phyloP scores from a whole-genome alignment of 169 alveolate genomes.

The Blepharisma undulans region DNA sequence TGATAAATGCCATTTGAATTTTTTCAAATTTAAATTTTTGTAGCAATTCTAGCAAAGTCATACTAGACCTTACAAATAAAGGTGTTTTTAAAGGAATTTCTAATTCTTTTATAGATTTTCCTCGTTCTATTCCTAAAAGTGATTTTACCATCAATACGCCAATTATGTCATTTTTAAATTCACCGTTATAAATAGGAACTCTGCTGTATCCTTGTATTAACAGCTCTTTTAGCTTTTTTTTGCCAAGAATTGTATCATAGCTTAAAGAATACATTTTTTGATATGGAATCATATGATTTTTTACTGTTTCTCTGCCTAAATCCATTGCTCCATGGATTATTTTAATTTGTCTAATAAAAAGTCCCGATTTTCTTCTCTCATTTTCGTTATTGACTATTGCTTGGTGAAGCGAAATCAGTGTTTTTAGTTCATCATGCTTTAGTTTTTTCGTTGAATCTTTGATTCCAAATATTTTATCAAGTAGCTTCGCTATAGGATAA shows the following conservation, averaged over 20 bases:
- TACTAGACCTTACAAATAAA: neutral
- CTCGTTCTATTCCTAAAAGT: conserved; percentile 37
- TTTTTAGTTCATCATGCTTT: conserved; percentile 68
- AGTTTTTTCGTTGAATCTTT: conserved; percentile 67
- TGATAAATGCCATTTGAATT: neutral
- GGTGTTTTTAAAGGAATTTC: neutral
- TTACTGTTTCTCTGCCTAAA: conserved; percentile 65
- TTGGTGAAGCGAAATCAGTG: conserved; percentile 69
- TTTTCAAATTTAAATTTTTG: neutral
- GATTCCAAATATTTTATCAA: conserved; percentile 84
- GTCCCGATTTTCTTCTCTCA: conserved; percentile 28
- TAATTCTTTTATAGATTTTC: neutral
- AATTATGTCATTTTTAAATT: conserved; percentile 62
- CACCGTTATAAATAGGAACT: conserved; percentile 82
- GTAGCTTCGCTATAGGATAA: conserved; percentile 83
- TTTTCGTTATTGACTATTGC: conserved; percentile 43
- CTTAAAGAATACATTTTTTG: conserved; percentile 74
- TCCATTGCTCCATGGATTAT: conserved; percentile 81
- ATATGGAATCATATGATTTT: conserved; percentile 68
- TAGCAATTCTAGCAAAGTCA: neutral
- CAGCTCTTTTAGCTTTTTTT: conserved; percentile 60
- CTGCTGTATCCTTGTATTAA: conserved; percentile 81
- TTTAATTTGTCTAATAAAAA: conserved; percentile 59
- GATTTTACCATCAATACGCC: conserved; percentile 80
- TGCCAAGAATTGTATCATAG: conserved; percentile 55